Percentiles rank a stretch among this genome's conserved stretches.
phyloP scores from a whole-genome alignment of 345 rosid genomes.

The Acer saccharum region DNA sequence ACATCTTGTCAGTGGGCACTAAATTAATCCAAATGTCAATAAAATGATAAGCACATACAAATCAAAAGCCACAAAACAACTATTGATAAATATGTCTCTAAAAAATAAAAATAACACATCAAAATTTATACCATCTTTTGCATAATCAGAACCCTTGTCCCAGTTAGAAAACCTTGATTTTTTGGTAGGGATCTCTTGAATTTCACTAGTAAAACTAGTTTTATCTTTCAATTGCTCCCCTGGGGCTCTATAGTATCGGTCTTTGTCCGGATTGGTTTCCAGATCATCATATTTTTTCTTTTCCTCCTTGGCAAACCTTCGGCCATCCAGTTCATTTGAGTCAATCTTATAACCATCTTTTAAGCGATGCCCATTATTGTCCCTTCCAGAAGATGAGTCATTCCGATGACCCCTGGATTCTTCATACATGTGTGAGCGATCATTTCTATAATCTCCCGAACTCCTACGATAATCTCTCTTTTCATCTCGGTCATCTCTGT shows the following conservation, averaged over 20 bases:
- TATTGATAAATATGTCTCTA: background rate
- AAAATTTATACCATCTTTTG: constrained; percentile 44
- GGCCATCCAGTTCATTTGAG: constrained; percentile 31
- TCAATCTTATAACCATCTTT: constrained; percentile 43
- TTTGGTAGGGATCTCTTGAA: constrained; percentile 53
- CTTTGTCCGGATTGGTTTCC: constrained; percentile 44
- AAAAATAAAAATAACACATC: background rate
- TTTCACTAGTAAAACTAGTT: constrained; percentile 34
- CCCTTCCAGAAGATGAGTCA: constrained; percentile 39
- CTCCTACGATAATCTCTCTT: constrained; percentile 51
- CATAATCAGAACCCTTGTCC: constrained; percentile 36
- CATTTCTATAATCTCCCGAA: constrained; percentile 46
- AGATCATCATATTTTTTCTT: constrained; percentile 36
- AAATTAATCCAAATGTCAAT: constrained; percentile 19
- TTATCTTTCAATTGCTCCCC: constrained; percentile 43
- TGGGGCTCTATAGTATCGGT: constrained; percentile 35
- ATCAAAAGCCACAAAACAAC: constrained; percentile 12
- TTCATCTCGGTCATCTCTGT: constrained; percentile 51
- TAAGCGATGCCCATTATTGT: constrained; percentile 26
- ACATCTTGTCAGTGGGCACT: constrained; percentile 37
- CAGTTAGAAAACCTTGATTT: constrained; percentile 53
- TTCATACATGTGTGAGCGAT: constrained; percentile 33
- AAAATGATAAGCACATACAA: constrained; percentile 7
- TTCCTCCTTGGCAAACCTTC: constrained; percentile 37
- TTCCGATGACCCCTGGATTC: constrained; percentile 39